Evolutionary conservation across 306 rosid species (phyloP).

Genomic region (Citrullus amarus): DNA sequence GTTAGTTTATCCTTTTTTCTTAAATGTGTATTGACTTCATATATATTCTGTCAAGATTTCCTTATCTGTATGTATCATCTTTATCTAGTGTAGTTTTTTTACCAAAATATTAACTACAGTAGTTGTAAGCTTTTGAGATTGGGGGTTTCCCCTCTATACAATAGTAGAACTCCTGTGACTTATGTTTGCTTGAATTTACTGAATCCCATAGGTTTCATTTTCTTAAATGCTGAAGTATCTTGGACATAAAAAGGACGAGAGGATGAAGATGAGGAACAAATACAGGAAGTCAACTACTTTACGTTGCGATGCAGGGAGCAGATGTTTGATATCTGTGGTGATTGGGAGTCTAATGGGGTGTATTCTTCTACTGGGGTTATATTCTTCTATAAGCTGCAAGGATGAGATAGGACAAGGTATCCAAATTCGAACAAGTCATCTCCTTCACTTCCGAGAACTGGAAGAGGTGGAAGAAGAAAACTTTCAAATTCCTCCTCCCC

Average conservation of each 20-base stretch:
- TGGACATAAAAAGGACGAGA: conserved; percentile 46
- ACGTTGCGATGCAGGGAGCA: conserved; percentile 67
- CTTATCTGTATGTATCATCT: no score
- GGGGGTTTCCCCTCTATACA: not conserved
- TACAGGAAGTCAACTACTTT: conserved; percentile 65
- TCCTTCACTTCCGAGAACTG: conserved; percentile 58
- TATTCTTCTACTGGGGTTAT: conserved; percentile 47
- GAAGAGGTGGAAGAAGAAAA: conserved; percentile 72
- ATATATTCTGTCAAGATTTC: no score
- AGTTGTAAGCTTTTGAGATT: not conserved
- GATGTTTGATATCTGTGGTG: conserved; percentile 38
- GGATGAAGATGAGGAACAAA: conserved; percentile 79
- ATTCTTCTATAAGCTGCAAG: conserved; percentile 26
- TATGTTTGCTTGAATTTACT: conserved; percentile 23
- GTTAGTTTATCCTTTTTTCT: no score
- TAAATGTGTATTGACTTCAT: no score
- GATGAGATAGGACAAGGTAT: conserved; percentile 24
- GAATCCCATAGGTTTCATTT: conserved; percentile 55
- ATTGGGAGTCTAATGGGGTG: conserved; percentile 76
- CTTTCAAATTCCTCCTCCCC: conserved; percentile 76
- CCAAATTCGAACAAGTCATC: conserved; percentile 25
- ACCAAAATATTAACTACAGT: not conserved
- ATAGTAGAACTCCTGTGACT: conserved; percentile 19
- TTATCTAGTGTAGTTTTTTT: not conserved
- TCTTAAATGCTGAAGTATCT: conserved; percentile 53